These are phyloP conservation scores for Geranomyces variabilis DNA, from an alignment of 192 early-diverging fungal genomes.

Conservation along the genomic window DNA sequence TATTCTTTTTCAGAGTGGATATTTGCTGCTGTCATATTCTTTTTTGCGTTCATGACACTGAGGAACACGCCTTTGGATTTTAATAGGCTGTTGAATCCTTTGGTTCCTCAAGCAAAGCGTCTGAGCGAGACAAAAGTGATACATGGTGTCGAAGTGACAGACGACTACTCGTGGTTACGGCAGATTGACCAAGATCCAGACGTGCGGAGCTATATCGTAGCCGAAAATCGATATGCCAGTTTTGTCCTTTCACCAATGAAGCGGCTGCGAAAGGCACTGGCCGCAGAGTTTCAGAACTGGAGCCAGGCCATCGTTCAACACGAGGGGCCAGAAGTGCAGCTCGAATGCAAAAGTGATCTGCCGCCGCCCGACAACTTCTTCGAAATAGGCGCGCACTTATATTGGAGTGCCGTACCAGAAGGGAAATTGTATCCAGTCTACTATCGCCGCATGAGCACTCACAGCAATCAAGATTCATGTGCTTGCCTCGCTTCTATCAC, in stretches of 20 bases:
- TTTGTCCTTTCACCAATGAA: not conserved
- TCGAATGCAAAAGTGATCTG: not conserved
- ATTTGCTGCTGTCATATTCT: too few relatives aligned
- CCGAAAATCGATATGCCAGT: constrained; percentile 41
- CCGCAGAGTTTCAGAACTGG: constrained; percentile 20
- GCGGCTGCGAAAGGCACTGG: constrained; percentile 15
- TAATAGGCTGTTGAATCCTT: not conserved
- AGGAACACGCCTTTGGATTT: too few relatives aligned
- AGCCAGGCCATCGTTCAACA: not conserved
- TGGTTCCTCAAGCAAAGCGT: constrained; percentile 2
- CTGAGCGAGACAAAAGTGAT: constrained; percentile 9
- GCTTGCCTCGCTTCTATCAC: not conserved
- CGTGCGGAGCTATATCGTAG: constrained; percentile 37
- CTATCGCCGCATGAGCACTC: not conserved
- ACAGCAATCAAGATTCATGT: not conserved
- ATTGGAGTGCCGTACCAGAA: constrained; percentile 19
- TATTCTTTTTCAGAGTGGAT: too few relatives aligned
- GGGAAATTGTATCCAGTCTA: constrained; percentile 5
- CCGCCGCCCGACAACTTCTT: constrained; percentile 16
- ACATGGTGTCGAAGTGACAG: constrained; percentile 20
- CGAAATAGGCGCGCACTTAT: constrained; percentile 34
- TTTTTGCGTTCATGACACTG: too few relatives aligned
- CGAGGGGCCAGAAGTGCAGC: not conserved
- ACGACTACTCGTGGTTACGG: constrained; percentile 43
- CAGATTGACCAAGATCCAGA: constrained; percentile 28